phyloP scores from a whole-genome alignment of 129 eudicot genomes.

The Glebionis coronaria region DNA sequence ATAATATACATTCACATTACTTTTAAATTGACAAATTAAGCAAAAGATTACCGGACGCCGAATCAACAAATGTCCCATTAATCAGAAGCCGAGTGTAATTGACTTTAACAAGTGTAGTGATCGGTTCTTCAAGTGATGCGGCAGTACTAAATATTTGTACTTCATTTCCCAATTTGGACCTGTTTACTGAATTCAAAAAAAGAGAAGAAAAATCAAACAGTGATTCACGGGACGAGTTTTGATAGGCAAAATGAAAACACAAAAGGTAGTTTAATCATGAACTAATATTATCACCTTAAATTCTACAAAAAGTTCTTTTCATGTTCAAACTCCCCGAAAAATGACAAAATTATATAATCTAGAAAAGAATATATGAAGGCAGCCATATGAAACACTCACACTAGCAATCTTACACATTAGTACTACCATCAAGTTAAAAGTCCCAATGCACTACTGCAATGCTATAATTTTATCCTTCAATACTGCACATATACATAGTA shows the following conservation, averaged over 20 bases:
- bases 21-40: background rate
- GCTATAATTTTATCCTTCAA: too few species aligned
- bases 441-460: too few species aligned
- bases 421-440: too few species aligned
- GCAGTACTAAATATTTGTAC: constrained; percentile 36
- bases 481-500: too few species aligned
- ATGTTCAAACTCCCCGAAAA: too few species aligned
- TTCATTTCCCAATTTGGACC: constrained; percentile 21
- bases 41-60: constrained; percentile 48
- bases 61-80: constrained; percentile 58
- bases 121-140: constrained; percentile 43
- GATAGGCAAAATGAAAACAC: background rate
- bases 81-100: constrained; percentile 54
- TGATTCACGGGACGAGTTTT: constrained; percentile 10
- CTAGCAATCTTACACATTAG: too few species aligned
- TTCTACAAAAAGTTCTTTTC: too few species aligned
- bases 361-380: too few species aligned
- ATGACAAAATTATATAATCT: too few species aligned
- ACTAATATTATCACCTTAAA: too few species aligned
- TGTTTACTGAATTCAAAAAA: constrained; percentile 27
- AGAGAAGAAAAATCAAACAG: background rate
- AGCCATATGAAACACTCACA: too few species aligned
- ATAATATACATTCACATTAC: background rate
- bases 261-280: background rate
- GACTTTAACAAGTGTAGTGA: constrained; percentile 46